Evolutionary conservation across 345 rosid species (phyloP).

Genomic region (Litchi chinensis): DNA sequence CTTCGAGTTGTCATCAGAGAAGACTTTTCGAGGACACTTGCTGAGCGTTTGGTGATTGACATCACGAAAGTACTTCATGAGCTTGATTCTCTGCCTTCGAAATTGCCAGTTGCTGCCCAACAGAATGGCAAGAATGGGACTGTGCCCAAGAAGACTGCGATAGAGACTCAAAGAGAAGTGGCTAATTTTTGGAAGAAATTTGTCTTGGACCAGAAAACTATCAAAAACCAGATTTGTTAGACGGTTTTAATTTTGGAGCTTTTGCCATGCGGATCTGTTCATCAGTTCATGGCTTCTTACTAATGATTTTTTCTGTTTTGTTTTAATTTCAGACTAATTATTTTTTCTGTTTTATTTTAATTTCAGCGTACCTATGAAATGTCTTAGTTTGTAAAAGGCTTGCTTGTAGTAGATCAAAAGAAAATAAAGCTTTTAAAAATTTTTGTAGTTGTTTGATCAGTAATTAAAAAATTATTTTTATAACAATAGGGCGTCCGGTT

Average conservation of each 20-base stretch:
- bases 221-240: constrained; percentile 31
- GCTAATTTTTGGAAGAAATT: constrained; percentile 58
- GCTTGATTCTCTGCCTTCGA: constrained; percentile 46
- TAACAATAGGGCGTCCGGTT: too few species aligned
- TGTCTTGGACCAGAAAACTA: constrained; percentile 41
- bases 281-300: too few species aligned
- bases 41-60: constrained; percentile 60
- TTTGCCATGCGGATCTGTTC: too few species aligned
- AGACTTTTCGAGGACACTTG: constrained; percentile 77
- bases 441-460: too few species aligned
- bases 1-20: constrained; percentile 81
- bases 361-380: too few species aligned
- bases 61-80: constrained; percentile 59
- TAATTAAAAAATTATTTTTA: too few species aligned
- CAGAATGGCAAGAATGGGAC: constrained; percentile 18
- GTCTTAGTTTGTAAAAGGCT: too few species aligned
- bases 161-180: constrained; percentile 52
- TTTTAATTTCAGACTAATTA: too few species aligned
- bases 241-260: background rate
- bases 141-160: constrained; percentile 42
- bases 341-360: too few species aligned
- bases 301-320: too few species aligned
- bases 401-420: too few species aligned
- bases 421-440: too few species aligned
- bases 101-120: background rate